These are phyloP conservation scores for Capsaspora owczarzaki DNA, from an alignment of 78 protist species.

Conservation along the genomic window DNA sequence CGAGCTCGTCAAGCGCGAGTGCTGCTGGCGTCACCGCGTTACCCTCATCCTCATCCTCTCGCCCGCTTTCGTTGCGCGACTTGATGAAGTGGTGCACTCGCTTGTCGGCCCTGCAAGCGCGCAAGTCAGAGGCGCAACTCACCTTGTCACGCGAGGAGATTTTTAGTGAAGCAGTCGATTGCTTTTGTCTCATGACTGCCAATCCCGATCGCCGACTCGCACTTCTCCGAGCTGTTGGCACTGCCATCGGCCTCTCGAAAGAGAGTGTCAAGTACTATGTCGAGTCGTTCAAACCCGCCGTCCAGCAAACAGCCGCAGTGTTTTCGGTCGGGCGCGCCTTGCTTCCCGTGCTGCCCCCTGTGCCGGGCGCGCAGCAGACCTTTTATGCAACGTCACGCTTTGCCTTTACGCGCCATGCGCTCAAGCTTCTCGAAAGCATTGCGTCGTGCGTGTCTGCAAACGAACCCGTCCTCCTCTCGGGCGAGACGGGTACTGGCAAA, in stretches of 20 bases:
- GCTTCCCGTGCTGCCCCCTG: neutral
- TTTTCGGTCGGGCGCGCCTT: neutral
- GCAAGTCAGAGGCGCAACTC: no score
- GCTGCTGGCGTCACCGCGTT: no score
- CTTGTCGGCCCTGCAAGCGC: neutral
- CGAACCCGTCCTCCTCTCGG: slow-evolving; percentile 87
- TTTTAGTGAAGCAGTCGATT: slow-evolving; percentile 25
- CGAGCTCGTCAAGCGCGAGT: no score
- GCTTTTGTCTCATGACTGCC: slow-evolving; percentile 18
- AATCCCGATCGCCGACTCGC: neutral
- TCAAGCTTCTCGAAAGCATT: slow-evolving; percentile 71
- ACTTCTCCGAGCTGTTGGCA: neutral
- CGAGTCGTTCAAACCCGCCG: neutral
- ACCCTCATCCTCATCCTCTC: no score
- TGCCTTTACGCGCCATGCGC: slow-evolving; percentile 60
- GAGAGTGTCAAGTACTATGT: neutral
- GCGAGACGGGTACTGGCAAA: slow-evolving; percentile 98
- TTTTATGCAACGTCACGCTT: neutral
- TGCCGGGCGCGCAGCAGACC: neutral
- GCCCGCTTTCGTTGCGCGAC: slow-evolving; percentile 48
- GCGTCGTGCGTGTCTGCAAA: slow-evolving; percentile 55
- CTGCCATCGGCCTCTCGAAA: neutral
- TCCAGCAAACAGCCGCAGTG: neutral
- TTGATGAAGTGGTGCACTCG: slow-evolving; percentile 68
- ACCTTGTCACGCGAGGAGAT: no score